These are phyloP conservation scores for Trichoderma guizhouense DNA, from an alignment of 2,329 filamentous ascomycete species.

Conservation along the genomic window DNA sequence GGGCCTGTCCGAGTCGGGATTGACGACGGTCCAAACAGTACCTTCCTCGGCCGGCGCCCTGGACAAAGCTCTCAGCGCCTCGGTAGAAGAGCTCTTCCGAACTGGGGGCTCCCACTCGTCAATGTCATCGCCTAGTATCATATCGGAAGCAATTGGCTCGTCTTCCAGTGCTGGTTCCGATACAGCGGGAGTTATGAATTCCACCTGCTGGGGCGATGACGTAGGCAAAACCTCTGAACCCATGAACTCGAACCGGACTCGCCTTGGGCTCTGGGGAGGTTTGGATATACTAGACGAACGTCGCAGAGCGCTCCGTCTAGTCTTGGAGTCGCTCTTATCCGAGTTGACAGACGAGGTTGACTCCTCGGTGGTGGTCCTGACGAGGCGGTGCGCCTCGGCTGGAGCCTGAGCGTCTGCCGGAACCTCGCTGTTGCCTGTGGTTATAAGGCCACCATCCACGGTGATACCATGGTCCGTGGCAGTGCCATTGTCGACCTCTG, in stretches of 20 bases:
- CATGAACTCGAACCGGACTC: conserved; percentile 61
- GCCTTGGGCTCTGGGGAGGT: conserved; percentile 52
- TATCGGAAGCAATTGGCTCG: conserved; percentile 29
- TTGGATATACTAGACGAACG: conserved; percentile 52
- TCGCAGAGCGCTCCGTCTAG: conserved; percentile 55
- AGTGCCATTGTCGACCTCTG: conserved; percentile 23
- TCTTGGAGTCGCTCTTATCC: conserved; percentile 49
- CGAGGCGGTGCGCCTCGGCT: conserved; percentile 38
- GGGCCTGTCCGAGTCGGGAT: conserved; percentile 31
- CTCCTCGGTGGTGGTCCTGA: conserved; percentile 39
- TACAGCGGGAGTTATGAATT: conserved; percentile 30
- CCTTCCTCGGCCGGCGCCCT: conserved; percentile 48
- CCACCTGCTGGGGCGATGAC: conserved; percentile 47
- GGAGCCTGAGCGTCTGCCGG: conserved; percentile 12
- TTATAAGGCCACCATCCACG: conserved; percentile 25
- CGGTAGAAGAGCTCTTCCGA: conserved; percentile 55
- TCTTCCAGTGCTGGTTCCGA: conserved; percentile 26
- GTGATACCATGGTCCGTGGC: conserved; percentile 20
- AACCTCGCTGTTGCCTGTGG: conserved; percentile 1
- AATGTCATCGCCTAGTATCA: conserved; percentile 37
- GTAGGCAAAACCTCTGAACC: conserved; percentile 60
- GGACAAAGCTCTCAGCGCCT: conserved; percentile 51
- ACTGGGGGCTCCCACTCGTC: conserved; percentile 43
- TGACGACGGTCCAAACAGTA: conserved; percentile 51
- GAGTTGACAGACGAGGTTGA: conserved; percentile 51